Evolutionary conservation across 75 land plant genomes (phyloP), one percentile per base, ranked within the genome.

Genomic region (Sequoia sempervirens): DNA sequence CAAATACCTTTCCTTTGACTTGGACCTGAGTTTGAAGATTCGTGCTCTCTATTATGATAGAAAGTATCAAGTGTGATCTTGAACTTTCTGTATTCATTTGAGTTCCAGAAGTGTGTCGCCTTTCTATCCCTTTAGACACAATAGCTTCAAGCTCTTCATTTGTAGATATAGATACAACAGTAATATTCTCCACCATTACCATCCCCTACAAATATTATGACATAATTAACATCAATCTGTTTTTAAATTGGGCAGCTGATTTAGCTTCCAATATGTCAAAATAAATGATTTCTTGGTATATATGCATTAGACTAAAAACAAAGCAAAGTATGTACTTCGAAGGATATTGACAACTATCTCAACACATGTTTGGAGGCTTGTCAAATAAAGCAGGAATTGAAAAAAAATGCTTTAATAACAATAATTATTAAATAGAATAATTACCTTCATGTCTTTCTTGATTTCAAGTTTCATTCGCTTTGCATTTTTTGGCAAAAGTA

Each of bases 71-170:
- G 76, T 97, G 99, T 75, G 99, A 97, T 82, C 99, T 93, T 79
- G 99, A 97, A 88, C 99, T 97, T 85, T 97, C 92, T 80, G 95
- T 95, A 89, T 97, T 97, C 99, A 97, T 97, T 36, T 94, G 94
- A 66, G 99, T 95, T 69, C 95, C 99, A 23, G 96, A 91, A 14
- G 89, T 92, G 82, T 97, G 99, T 41, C 99, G 84, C 82, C 84
- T 88, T 66, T 97, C 98, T 37, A 94, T 86, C 45, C 98, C 99
- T 85, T 88, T 92, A 54, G 84, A 81, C n/a, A 94, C 92, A 75
- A 97, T 90, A 50, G 83, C 80, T 79, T 85, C 92, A 69, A 97
- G 58, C 73, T 97, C 98, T n/a, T 95, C 99, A 76, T 38, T 85
- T 47, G 90, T 89, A 68, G 96, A 89, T 50, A 97, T 89, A 6